Conservation (phyloP, 768 basidiomycete genomes). For the Psilocybe tampanensis region DNA sequence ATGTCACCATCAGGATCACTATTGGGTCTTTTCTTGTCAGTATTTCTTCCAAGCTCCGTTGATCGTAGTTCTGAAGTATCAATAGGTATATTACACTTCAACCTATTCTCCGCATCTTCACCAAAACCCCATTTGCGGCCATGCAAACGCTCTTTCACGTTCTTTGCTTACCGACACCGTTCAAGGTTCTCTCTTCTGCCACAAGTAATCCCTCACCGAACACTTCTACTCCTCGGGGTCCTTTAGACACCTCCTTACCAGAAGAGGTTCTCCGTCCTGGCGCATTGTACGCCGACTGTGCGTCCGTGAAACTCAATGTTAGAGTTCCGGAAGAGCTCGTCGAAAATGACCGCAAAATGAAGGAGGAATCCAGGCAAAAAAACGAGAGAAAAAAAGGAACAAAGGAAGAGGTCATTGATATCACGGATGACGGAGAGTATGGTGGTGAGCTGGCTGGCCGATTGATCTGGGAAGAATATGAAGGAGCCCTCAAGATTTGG, state of each 20-base stretch:
- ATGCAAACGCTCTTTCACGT: constrained; percentile 83
- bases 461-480: constrained; percentile 78
- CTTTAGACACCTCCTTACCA: constrained; percentile 27
- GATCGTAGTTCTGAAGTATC: neutral
- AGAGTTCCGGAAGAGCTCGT: constrained; percentile 19
- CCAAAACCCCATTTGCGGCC: constrained; percentile 64
- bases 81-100: constrained; percentile 66
- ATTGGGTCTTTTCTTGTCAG: constrained; percentile 53
- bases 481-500: constrained; percentile 68
- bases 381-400: constrained; percentile 12
- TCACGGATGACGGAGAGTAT: constrained; percentile 67
- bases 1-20: constrained; percentile 37
- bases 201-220: constrained; percentile 6
- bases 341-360: constrained; percentile 15
- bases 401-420: constrained; percentile 35
- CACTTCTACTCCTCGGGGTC: constrained; percentile 1
- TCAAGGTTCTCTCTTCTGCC: constrained; percentile 49
- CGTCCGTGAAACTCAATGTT: constrained; percentile 54
- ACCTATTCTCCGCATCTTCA: constrained; percentile 67
- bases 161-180: constrained; percentile 80
- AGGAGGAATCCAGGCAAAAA: constrained; percentile 24
- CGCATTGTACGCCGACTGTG: constrained; percentile 76
- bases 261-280: constrained; percentile 79
- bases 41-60: constrained; percentile 14
- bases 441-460: constrained; percentile 72